Evolutionary conservation across 2,329 filamentous ascomycete species (phyloP), one percentile per base, ranked within the genome.

Genomic region (Phyllosticta paracitricarpa): DNA sequence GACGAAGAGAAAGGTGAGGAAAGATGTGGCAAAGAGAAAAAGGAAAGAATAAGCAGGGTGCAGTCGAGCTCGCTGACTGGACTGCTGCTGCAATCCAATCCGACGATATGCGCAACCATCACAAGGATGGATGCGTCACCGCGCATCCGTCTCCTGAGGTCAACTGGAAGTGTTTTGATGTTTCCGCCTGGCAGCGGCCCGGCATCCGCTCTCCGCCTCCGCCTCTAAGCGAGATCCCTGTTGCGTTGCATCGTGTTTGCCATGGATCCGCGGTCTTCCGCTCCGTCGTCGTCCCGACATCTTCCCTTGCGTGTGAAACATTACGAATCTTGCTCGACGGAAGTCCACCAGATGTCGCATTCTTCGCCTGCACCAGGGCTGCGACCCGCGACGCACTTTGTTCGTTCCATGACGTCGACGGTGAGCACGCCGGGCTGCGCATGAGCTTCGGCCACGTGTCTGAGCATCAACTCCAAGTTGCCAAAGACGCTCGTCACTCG

Each of bases 401-500:
- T 71, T 67, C 70, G 70, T 55, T 58, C 61, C 63, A 54, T 56
- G 19, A 68, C 66, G 63, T 68, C 62, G 64, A 68, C 63, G 56
- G 67, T 65, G 69, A 72, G 40, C 57, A 66, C 67, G 67, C 68
- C 30, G 61, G 64, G 40, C 12, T 67, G 63, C 14, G 67, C 69
- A 66, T 77, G 76, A 40, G 70, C 71, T 19, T 69, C 61, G 0
- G 68, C 65, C 10, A 77, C 66, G 64, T 77, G 75, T 56, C 69
- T 70, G 69, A 77, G 72, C 25, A 77, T 67, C 56, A 70, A 73
- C 62, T 72, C 73, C 17, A 75, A 70, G 56, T 70, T 71, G 1
- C 72, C 73, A 65, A 70, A 75, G 3, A 75, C 67, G 3, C 68
- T 68, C 25, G 71, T 71, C 7, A 69, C 68, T 6, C 64, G 69